Evolutionary conservation across 129 eudicot genomes (phyloP).

Genomic region (Tagetes erecta): DNA sequence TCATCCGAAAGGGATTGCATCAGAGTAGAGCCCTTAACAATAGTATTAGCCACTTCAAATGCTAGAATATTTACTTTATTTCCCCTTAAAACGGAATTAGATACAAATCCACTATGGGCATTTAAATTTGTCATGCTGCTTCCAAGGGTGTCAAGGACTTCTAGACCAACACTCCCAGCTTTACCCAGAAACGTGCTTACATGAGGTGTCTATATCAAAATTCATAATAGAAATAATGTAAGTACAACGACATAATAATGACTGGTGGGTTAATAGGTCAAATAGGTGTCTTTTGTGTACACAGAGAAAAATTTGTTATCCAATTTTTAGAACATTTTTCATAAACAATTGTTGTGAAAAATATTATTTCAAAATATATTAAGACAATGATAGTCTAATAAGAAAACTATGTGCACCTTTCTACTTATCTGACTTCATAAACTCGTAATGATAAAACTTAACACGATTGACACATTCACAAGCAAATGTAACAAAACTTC

Average conservation of each 20-base stretch:
- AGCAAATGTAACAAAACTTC: not conserved
- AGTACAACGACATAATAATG: slow-evolving; percentile 5
- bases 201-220: slow-evolving; percentile 63
- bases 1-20: slow-evolving; percentile 80
- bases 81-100: slow-evolving; percentile 67
- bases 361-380: not conserved
- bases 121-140: slow-evolving; percentile 89
- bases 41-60: slow-evolving; percentile 94
- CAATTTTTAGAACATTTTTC: not conserved
- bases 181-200: slow-evolving; percentile 80
- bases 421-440: not conserved
- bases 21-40: slow-evolving; percentile 73
- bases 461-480: not conserved
- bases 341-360: not conserved
- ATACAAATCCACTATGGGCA: slow-evolving; percentile 61
- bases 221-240: slow-evolving; percentile 8
- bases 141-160: slow-evolving; percentile 78
- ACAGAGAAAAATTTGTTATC: too few relatives aligned
- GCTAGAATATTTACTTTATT: slow-evolving; percentile 63
- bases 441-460: not conserved
- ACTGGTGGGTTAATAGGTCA: not conserved
- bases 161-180: slow-evolving; percentile 76
- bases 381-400: not conserved
- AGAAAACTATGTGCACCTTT: not conserved
- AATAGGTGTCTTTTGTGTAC: not conserved